Percentiles rank a stretch among this genome's conserved stretches.
These are phyloP conservation scores for Aspergillus sp. DNA, from an alignment of 2,329 filamentous ascomycete species.

Conservation along the genomic window DNA sequence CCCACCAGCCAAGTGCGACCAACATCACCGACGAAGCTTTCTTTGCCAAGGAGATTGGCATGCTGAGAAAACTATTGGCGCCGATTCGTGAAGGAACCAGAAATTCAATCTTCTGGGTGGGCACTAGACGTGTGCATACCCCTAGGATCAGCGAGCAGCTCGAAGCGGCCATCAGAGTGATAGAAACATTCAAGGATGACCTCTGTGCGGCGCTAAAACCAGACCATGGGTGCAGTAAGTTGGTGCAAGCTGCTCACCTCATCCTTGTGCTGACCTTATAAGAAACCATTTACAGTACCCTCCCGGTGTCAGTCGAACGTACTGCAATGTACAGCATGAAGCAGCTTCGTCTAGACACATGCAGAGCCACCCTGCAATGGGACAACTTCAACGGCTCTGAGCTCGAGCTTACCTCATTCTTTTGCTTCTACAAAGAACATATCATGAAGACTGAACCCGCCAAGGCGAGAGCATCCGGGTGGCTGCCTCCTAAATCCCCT, in stretches of 20 bases:
- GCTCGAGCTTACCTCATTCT: slow-evolving; percentile 21
- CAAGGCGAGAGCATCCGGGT: slow-evolving; percentile 19
- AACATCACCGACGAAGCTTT: slow-evolving; percentile 18
- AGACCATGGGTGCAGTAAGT: slow-evolving; percentile 19
- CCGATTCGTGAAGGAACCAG: slow-evolving; percentile 20
- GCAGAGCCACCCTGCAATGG: slow-evolving; percentile 20
- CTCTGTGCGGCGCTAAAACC: slow-evolving; percentile 9
- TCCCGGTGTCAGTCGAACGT: slow-evolving; percentile 12
- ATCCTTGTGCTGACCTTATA: neutral
- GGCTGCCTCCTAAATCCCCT: slow-evolving; percentile 17
- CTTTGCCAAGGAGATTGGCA: slow-evolving; percentile 22
- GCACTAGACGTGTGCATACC: slow-evolving; percentile 9
- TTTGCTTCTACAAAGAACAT: slow-evolving; percentile 20
- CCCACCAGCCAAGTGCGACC: neutral
- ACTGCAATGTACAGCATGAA: slow-evolving; percentile 17
- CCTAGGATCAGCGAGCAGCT: slow-evolving; percentile 15
- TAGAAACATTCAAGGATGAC: slow-evolving; percentile 24
- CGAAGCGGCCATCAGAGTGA: slow-evolving; percentile 19
- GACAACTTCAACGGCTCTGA: slow-evolving; percentile 16
- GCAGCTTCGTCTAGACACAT: slow-evolving; percentile 20
- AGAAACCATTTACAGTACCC: slow-evolving; percentile 18
- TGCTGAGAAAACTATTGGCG: slow-evolving; percentile 22
- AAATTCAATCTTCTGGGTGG: slow-evolving; percentile 20
- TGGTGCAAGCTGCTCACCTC: neutral
- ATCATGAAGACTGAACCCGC: slow-evolving; percentile 11